Conservation (phyloP, 2,329 filamentous ascomycete species). For the Lachnellula hyalina region DNA sequence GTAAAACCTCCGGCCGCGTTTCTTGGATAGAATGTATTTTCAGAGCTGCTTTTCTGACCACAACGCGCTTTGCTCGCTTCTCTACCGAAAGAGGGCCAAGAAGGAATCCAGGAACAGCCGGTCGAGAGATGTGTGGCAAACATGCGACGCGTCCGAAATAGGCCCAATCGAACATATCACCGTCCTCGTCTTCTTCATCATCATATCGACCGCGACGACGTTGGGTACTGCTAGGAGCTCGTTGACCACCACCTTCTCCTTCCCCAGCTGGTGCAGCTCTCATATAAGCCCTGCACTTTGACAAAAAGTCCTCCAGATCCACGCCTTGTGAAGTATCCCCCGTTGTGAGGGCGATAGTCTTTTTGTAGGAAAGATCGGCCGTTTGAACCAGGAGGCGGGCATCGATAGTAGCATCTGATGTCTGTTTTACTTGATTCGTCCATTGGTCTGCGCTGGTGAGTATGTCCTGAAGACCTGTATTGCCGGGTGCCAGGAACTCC, state of each 20-base stretch:
- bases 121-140: conserved; percentile 66
- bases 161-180: conserved; percentile 80
- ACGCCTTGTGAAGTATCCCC: conserved; percentile 70
- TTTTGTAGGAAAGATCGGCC: conserved; percentile 74
- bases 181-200: conserved; percentile 62
- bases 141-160: conserved; percentile 75
- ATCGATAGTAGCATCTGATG: conserved; percentile 84
- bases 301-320: conserved; percentile 86
- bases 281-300: conserved; percentile 88
- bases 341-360: conserved; percentile 66
- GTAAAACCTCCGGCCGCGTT: conserved; percentile 72
- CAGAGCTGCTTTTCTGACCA: conserved; percentile 63
- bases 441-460: conserved; percentile 61
- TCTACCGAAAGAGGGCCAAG: conserved; percentile 85
- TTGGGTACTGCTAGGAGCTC: conserved; percentile 42
- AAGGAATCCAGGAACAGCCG: conserved; percentile 75
- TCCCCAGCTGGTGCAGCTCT: conserved; percentile 52
- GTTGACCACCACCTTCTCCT: conserved; percentile 44
- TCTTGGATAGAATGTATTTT: conserved; percentile 63
- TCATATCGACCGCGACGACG: conserved; percentile 37
- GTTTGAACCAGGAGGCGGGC: conserved; percentile 78
- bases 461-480: conserved; percentile 58
- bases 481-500: conserved; percentile 63
- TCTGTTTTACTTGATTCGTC: conserved; percentile 72
- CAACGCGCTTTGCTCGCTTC: conserved; percentile 69